Evolutionary conservation across 2,329 filamentous ascomycete genomes (phyloP), one percentile per base, ranked within the genome.

Genomic region (Herpotrichia juniperi): DNA sequence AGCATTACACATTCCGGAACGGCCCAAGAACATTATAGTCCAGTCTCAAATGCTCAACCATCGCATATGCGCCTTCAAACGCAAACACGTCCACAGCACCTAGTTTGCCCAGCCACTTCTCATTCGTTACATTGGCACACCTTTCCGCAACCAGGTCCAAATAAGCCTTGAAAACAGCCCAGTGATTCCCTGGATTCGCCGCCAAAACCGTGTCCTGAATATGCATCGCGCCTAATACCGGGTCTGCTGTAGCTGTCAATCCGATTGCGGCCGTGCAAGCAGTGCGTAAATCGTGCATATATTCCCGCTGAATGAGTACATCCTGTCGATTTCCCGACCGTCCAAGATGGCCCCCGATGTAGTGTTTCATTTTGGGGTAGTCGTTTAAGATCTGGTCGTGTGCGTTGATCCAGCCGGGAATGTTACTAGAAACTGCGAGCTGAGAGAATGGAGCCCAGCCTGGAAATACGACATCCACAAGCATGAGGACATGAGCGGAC

Each of bases 401-500:
- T 40, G 35, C 35, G 17, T 40, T 40, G 35, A 40, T 40, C 35
- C 35, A 40, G 10, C 35, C 35, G 35, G 35, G 35, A 40, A 40
- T 40, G 35, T 40, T 40, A 22, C 35, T 40, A 40, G 35, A 40
- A 40, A 40, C 35, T 40, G 35, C 35, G 35, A 40, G 35, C 17
- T 40, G 35, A 40, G 35, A 40, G 35, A 40, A 40, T 40, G 35
- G 35, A 40, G 35, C 35, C 35, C 35, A 40, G 35, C 35, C 35
- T 40, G 35, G 35, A 40, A 40, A 40, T 40, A 40, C 35, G 22
- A 40, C 35, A 25, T 40, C 35, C 35, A 40, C 35, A 40, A 40
- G 35, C 35, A 40, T 40, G 35, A 40, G 35, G 35, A 40, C 35
- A 40, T 40, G 35, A 40, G 35, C 35, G 35, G 35, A 40, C 35